Conservation (phyloP, 495 filamentous ascomycete genomes). For the Emericellopsis terricola region DNA sequence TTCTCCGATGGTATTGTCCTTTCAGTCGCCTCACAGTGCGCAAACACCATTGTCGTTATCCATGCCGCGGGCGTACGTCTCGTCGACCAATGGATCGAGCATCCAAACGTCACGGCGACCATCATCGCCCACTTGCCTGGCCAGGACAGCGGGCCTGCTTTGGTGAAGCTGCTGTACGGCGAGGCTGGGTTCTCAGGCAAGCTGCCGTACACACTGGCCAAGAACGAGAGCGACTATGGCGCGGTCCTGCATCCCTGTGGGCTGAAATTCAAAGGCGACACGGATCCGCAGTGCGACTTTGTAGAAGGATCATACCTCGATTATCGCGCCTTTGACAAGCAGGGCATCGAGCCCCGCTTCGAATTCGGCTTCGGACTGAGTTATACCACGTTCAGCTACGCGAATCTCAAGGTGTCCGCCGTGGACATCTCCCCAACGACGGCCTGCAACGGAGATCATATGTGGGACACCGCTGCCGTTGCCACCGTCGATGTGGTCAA, state of each 20-base stretch:
- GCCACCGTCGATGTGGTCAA: conserved; percentile 37
- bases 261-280: conserved; percentile 23
- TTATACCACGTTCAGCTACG: conserved; percentile 45
- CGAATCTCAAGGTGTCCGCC: conserved; percentile 17
- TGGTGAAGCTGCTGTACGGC: conserved; percentile 43
- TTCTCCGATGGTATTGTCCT: conserved; percentile 38
- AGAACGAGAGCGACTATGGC: conserved; percentile 48
- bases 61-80: conserved; percentile 41
- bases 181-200: conserved; percentile 40
- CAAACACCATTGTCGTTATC: conserved; percentile 43
- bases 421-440: conserved; percentile 6
- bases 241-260: conserved; percentile 14
- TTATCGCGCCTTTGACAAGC: conserved; percentile 46
- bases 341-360: conserved; percentile 44
- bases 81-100: conserved; percentile 37
- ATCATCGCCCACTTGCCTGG: conserved; percentile 44
- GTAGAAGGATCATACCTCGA: conserved; percentile 47
- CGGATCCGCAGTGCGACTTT: conserved; percentile 47
- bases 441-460: conserved; percentile 7
- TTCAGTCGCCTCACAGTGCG: conserved; percentile 35
- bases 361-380: conserved; percentile 59
- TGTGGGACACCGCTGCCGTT: conserved; percentile 38
- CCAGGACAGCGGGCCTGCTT: conserved; percentile 36
- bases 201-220: conserved; percentile 55
- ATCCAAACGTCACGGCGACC: conserved; percentile 45